phyloP scores from a whole-genome alignment of 768 basidiomycete genomes.

The Basidioascus undulatus region DNA sequence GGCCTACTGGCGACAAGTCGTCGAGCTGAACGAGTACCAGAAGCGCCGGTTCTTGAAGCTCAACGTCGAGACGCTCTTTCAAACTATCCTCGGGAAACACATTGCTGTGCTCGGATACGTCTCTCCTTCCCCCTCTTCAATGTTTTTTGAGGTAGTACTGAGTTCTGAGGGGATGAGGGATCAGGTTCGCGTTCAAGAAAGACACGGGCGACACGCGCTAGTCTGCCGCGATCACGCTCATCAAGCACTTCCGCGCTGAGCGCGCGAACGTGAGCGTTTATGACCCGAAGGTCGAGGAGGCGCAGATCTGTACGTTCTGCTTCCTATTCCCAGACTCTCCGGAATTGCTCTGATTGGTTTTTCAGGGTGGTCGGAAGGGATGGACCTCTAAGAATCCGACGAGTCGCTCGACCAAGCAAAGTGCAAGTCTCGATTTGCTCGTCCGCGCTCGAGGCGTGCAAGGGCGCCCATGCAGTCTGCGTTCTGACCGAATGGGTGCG shows the following conservation, averaged over 20 bases:
- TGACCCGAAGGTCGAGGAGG: slow-evolving; percentile 60
- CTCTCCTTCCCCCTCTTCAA: too few relatives aligned
- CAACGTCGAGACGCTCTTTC: slow-evolving; percentile 96
- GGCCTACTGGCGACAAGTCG: slow-evolving; percentile 69
- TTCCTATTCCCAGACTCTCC: too few relatives aligned
- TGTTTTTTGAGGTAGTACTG: too few relatives aligned
- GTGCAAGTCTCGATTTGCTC: slow-evolving; percentile 57
- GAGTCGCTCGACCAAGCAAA: slow-evolving; percentile 55
- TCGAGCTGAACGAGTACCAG: slow-evolving; percentile 96
- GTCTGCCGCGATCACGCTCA: slow-evolving; percentile 78
- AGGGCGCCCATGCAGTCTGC: slow-evolving; percentile 71
- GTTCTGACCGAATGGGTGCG: slow-evolving; percentile 63
- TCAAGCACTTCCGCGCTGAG: slow-evolving; percentile 80
- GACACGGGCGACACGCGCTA: slow-evolving; percentile 98
- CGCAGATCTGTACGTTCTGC: slow-evolving; percentile 94
- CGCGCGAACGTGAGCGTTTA: slow-evolving; percentile 66
- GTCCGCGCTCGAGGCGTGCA: slow-evolving; percentile 69
- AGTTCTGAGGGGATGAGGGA: too few relatives aligned
- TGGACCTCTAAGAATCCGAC: too few relatives aligned
- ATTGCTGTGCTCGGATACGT: slow-evolving; percentile 94
- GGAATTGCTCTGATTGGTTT: too few relatives aligned
- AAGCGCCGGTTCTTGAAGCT: slow-evolving; percentile 85
- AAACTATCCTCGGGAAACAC: slow-evolving; percentile 89
- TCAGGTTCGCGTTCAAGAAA: too few relatives aligned
- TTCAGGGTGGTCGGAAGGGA: too few relatives aligned